Base-by-base conservation (phyloP, 208 protist species). In the Porcisia deanei region DNA sequence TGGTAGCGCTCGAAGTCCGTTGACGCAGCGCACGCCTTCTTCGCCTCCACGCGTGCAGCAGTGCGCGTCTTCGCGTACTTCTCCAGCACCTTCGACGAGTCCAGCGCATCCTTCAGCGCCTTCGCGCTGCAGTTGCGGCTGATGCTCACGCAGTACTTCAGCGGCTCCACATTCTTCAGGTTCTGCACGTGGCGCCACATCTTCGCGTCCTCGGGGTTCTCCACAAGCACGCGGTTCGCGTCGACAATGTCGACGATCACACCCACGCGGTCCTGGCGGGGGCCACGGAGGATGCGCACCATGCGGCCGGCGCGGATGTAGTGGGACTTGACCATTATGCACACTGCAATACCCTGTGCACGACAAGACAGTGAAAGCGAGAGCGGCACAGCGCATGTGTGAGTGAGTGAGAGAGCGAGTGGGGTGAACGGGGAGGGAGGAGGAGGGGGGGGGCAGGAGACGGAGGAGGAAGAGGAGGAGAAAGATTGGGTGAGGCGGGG, bases 1-100 rank as follows among this genome's bases (percentile, higher is more conserved):
- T 97, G 93, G 83, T 97, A 97, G 89, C 91, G 91, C 89, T 96
- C 91, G 84, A 97, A 97, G 90, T 97, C 93, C 70, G 90, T 94
- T 65, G 91, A 93, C 71, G 60, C 79, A 34, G 93, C 89, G 82
- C 91, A 77, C 66, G 93, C 91, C 85, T 94, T 88, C 88, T 94
- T 96, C 55, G 93, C 93, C 45, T 75, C 82, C 75, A 96, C 87
- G 79, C 90, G 91, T 43, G 54, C 76, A 67, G 93, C 93, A 49
- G 85, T 88, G 85, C 90, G 87, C 80, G 93, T 97, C 71, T 82
- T 88, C 76, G 88, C 86, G 88, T 96, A 97, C 86, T 94, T 94
- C 80, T 95, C 88, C 39, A 97, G 89, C 49, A 79, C 85, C 88
- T 95, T 93, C 76, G 84, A 88, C 73, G 70, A 84, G 60, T 67